Percentiles rank a stretch among this genome's conserved stretches.
Evolutionary conservation across 2,329 filamentous ascomycete genomes (phyloP).

Genomic region (Akanthomyces lecanii): DNA sequence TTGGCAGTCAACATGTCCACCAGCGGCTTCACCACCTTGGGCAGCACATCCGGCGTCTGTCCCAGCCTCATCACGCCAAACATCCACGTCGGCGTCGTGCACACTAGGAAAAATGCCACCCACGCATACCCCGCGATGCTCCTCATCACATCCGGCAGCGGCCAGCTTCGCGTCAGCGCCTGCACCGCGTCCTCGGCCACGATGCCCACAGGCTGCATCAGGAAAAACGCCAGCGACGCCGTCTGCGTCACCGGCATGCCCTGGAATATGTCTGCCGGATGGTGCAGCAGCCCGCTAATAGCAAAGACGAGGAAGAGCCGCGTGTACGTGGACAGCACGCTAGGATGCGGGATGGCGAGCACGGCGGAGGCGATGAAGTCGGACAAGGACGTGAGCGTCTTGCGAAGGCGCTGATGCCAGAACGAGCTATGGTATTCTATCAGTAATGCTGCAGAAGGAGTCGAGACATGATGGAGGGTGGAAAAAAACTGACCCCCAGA

Average conservation of each 20-base stretch:
- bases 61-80: background rate
- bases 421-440: background rate
- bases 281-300: slow-evolving; percentile 12
- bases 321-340: slow-evolving; percentile 9
- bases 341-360: background rate
- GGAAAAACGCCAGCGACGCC: slow-evolving; percentile 11
- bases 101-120: background rate
- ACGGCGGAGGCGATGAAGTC: slow-evolving; percentile 15
- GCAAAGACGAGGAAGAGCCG: slow-evolving; percentile 16
- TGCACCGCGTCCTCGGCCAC: slow-evolving; percentile 17
- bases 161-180: background rate
- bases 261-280: background rate
- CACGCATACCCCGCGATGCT: slow-evolving; percentile 11
- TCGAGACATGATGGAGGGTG: too few relatives aligned
- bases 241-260: background rate
- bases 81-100: slow-evolving; percentile 6
- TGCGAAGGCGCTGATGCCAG: slow-evolving; percentile 12
- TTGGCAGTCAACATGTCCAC: background rate
- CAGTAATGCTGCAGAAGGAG: too few relatives aligned
- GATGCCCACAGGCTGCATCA: slow-evolving; percentile 16
- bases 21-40: background rate
- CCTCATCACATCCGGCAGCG: background rate
- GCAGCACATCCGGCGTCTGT: background rate
- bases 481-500: background rate
- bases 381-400: slow-evolving; percentile 6